Evolutionary conservation across 441 rosid species (phyloP), one percentile per base, ranked within the genome.

Genomic region (Gossypium davidsonii): DNA sequence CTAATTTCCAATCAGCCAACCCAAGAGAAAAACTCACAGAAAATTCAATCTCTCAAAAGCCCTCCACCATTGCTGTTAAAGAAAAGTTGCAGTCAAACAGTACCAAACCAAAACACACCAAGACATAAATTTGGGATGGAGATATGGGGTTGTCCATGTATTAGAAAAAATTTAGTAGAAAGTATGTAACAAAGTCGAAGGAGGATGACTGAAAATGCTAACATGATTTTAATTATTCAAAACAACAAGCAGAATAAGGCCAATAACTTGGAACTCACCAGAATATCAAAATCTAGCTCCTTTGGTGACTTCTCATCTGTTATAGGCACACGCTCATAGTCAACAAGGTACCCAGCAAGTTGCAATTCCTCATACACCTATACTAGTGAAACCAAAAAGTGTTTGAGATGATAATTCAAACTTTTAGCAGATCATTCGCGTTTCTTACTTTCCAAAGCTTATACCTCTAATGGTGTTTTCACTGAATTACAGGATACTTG

Each of bases 231-330:
- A 78, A 68, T 56, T 58, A 67, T 17, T 8, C 21, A 25, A 11
- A 28, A 39, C 46, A 39, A 56, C 7, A 39, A 7, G 3, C 55
- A 65, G 76, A 25, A 25, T 58, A 66, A 71, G 56, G 71, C 21
- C 42, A 64, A 53, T 55, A 60, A 28, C 53, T 48, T 58, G 55
- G 56, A 73, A 83, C 92, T 80, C 81, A 96, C 99, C 84, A 96
- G 67, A 77, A 77, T 87, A 86, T 96, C 99, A 67, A 96, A 91
- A 86, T 93, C 99, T 46, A 78, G 82, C 80, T 91, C 98, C 85
- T 93, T 91, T 23, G 99, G 98, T 67, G 99, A 83, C 77, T 93
- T 96, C 82, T 93, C 99, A 85, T 96, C 98, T 3, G 97, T 96
- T 81, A 96, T 79, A 59, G 99, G 99, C 78, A 96, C 97, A 48